A percentile compares a stretch with the other conserved stretches of the same genome.
These are phyloP conservation scores for Suhomyces xylopsoci DNA, from an alignment of 805 yeast species.

Conservation along the genomic window DNA sequence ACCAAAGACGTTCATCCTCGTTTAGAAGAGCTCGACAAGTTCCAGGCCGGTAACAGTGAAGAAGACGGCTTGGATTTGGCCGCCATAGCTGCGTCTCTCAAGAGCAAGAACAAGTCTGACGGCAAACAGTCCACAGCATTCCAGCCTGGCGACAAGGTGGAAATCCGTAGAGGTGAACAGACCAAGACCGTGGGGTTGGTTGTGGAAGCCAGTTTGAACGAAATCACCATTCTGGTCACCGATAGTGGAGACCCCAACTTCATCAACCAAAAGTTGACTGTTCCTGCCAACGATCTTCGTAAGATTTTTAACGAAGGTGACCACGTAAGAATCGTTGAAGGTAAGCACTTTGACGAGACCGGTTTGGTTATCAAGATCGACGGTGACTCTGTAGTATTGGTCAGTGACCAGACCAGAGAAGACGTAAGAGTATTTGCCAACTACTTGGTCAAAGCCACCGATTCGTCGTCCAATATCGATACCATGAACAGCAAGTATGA, in stretches of 20 bases:
- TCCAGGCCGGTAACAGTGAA: slow-evolving; percentile 70
- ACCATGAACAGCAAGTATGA: slow-evolving; percentile 78
- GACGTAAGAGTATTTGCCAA: slow-evolving; percentile 93
- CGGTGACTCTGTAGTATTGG: slow-evolving; percentile 82
- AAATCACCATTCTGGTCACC: slow-evolving; percentile 49
- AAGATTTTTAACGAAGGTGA: slow-evolving; percentile 89
- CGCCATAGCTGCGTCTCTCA: slow-evolving; percentile 81
- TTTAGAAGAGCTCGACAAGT: slow-evolving; percentile 81
- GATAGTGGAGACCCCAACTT: slow-evolving; percentile 55
- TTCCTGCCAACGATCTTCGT: slow-evolving; percentile 77
- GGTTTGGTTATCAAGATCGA: slow-evolving; percentile 85
- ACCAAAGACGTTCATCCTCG: slow-evolving; percentile 82
- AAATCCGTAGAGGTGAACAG: slow-evolving; percentile 90
- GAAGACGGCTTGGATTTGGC: slow-evolving; percentile 83
- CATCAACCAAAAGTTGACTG: slow-evolving; percentile 63
- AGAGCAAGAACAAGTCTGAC: slow-evolving; percentile 40
- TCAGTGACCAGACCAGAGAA: slow-evolving; percentile 83
- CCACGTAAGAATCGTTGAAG: slow-evolving; percentile 88
- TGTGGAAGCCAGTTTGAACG: slow-evolving; percentile 55
- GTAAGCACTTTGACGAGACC: slow-evolving; percentile 89
- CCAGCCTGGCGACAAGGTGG: slow-evolving; percentile 93
- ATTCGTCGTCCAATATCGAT: slow-evolving; percentile 55
- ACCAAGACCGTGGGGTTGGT: slow-evolving; percentile 84
- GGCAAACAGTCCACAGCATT: slow-evolving; percentile 43
- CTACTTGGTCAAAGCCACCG: slow-evolving; percentile 87